phyloP scores from a whole-genome alignment of 805 yeast genomes.

The Metschnikowia chrysomelidarum region DNA sequence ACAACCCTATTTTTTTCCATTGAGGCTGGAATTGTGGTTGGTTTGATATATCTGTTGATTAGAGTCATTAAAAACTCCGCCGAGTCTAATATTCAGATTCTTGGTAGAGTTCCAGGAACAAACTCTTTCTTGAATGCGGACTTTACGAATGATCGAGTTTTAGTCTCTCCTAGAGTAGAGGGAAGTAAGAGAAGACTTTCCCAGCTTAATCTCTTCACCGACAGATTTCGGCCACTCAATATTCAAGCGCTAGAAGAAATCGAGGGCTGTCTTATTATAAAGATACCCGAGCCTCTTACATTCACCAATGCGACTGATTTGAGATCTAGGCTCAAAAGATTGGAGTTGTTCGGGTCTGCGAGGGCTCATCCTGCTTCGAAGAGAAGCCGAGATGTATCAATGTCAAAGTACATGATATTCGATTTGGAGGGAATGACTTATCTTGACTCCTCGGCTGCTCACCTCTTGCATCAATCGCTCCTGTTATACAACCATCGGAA shows the following conservation, averaged over 20 bases:
- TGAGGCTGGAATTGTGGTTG: conserved; percentile 88
- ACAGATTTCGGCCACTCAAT: conserved; percentile 34
- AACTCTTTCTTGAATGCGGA: conserved; percentile 44
- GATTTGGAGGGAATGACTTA: conserved; percentile 43
- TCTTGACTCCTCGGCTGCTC: conserved; percentile 43
- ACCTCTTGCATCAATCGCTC: conserved; percentile 31
- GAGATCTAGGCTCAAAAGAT: conserved; percentile 35
- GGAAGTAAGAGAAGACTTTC: conserved; percentile 6
- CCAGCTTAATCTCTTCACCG: conserved; percentile 34
- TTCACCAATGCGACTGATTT: conserved; percentile 43
- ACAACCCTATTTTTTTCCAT: conserved; percentile 69
- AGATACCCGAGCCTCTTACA: conserved; percentile 44
- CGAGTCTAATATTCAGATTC: conserved; percentile 77
- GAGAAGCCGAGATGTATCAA: conserved; percentile 31
- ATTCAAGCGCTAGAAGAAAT: conserved; percentile 39
- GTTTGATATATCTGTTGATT: conserved; percentile 75
- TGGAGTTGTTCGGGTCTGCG: conserved; percentile 44
- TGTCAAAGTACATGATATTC: conserved; percentile 42
- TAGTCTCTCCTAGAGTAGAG: conserved; percentile 1
- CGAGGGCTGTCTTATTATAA: conserved; percentile 43
- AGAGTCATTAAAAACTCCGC: conserved; percentile 80
- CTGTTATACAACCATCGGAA: conserved; percentile 28
- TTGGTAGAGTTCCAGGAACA: conserved; percentile 54
- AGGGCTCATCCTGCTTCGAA: conserved; percentile 43
- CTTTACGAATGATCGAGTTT: conserved; percentile 19